Evolutionary conservation across 1,284 basidiomycete species (phyloP).

Genomic region (Trametes hirsuta): DNA sequence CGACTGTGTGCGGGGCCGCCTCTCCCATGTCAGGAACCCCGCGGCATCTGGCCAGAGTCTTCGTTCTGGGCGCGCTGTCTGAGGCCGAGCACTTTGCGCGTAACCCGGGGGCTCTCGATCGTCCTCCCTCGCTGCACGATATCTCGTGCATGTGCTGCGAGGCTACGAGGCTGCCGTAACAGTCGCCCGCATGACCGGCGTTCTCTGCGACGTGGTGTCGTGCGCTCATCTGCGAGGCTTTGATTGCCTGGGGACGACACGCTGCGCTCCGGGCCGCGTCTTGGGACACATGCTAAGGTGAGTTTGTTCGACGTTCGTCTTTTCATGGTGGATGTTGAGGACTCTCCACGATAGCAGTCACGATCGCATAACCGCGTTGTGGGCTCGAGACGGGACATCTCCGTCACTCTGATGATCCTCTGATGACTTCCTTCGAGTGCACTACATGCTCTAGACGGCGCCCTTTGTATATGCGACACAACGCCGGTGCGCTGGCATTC

Average conservation of each 20-base stretch:
- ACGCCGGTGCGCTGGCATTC: not conserved
- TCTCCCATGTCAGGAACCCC: not conserved
- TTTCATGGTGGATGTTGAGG: no score
- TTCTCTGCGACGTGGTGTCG: not conserved
- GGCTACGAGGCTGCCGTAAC: conserved; percentile 4
- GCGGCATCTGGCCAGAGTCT: not conserved
- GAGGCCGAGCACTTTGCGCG: not conserved
- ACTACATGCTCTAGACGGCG: no score
- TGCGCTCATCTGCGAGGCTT: not conserved
- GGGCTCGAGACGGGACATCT: no score
- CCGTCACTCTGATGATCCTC: no score
- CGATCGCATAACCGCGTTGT: no score
- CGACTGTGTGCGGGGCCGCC: not conserved
- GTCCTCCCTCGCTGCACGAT: not conserved
- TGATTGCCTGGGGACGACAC: not conserved
- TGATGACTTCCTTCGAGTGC: no score
- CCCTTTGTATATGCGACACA: no score
- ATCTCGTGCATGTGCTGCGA: not conserved
- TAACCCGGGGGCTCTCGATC: not conserved
- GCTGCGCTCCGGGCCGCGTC: not conserved
- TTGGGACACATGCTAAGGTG: no score
- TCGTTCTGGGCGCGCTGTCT: not conserved
- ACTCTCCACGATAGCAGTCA: no score
- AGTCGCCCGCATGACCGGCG: not conserved
- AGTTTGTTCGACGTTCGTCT: no score